phyloP scores from a whole-genome alignment of 352 stramenopile species.

The Pythium chondricola region DNA sequence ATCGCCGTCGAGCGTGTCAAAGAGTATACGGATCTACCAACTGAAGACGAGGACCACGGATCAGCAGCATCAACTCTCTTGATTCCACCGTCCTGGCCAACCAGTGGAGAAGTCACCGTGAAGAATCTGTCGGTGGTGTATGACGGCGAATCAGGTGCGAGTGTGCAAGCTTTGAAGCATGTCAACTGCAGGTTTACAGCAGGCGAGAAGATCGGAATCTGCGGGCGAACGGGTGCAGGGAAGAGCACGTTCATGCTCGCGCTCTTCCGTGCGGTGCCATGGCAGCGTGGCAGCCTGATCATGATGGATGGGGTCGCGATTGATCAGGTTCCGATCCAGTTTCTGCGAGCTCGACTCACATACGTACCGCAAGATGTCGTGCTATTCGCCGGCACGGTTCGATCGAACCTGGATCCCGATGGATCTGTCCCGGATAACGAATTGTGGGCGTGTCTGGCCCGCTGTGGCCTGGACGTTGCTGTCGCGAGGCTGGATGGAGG shows the following conservation, averaged over 20 bases:
- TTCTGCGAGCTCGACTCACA: constrained; percentile 62
- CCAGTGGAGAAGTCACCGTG: constrained; percentile 43
- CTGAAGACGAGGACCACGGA: constrained; percentile 25
- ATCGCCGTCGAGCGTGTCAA: constrained; percentile 87
- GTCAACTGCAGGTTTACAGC: constrained; percentile 41
- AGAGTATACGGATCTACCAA: constrained; percentile 62
- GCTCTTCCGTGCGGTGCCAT: constrained; percentile 68
- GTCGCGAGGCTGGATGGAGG: constrained; percentile 38
- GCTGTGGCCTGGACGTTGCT: constrained; percentile 37
- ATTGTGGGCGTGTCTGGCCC: constrained; percentile 50
- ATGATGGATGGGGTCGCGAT: constrained; percentile 72
- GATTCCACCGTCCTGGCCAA: constrained; percentile 30
- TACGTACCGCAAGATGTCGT: constrained; percentile 84
- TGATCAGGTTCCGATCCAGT: constrained; percentile 42
- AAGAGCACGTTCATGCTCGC: constrained; percentile 85
- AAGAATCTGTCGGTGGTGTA: constrained; percentile 46
- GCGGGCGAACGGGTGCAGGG: constrained; percentile 85
- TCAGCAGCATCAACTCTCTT: too few species aligned
- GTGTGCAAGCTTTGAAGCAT: constrained; percentile 30
- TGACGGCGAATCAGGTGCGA: neutral
- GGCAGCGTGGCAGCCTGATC: constrained; percentile 42
- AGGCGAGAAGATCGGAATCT: constrained; percentile 75
- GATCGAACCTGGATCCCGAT: constrained; percentile 80
- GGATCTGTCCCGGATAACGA: constrained; percentile 30
- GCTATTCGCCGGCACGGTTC: constrained; percentile 76